Base-by-base conservation (phyloP, 108 stramenopile species). In the Nannochloropsis salina region DNA sequence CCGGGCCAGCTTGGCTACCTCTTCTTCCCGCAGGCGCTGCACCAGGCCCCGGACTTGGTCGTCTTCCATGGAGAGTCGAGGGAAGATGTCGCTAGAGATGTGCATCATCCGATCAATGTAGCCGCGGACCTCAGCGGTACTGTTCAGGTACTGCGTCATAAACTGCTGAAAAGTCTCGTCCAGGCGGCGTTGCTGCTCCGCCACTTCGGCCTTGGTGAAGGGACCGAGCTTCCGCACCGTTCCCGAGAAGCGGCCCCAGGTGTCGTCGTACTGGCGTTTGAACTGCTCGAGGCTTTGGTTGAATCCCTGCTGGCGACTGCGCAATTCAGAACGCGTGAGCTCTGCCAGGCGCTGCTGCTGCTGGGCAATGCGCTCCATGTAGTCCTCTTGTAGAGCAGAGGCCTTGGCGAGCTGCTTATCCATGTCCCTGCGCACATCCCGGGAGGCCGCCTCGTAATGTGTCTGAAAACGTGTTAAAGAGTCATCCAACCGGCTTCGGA, bases 141-240 rank as follows among this genome's bases (percentile, higher is more conserved):
- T 74, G 61, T 74, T 74, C n/a, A n/a, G n/a, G n/a, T 74, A 74
- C 61, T 74, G 61, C 6, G 61, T 8, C 61, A 74, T 74, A 74
- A 74, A 74, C 61, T 74, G 61, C 61, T 74, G 61, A n/a, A 74
- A 74, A n/a, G 61, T n/a, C 61, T 74, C 61, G 61, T 74, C 61
- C 15, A 74, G 61, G 15, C 61, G 61, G 15, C 61, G 61, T 74
- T 74, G 61, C 6, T 74, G 61, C 3, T 74, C 61, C 8, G 61
- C 61, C 61, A 74, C 61, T 74, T 74, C 61, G 20, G 61, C n/a
- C 61, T 74, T 74, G 61, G 61, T 74, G 61, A 74, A 74, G 4
- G 61, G 61, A 15, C 61, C 61, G 4, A 74, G 61, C 61, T 74
- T 74, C 61, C 61, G 61, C 20, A 74, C 61, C 61, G 61, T 74